A percentile compares a stretch with the other conserved stretches of the same genome.
Evolutionary conservation across 2,329 filamentous ascomycete species (phyloP).

Genomic region (Clarireedia monteithiana): DNA sequence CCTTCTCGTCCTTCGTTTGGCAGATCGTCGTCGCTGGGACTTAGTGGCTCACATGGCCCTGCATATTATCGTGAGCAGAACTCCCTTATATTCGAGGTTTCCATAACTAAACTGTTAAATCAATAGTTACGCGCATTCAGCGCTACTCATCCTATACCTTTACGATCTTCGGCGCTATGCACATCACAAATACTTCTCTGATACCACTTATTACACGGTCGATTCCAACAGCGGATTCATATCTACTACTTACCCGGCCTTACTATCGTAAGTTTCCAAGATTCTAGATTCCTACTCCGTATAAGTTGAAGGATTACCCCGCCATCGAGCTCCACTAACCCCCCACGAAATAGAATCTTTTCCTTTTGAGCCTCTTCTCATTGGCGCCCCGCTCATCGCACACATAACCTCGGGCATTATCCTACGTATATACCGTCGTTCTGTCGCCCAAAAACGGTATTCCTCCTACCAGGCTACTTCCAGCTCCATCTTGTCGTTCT

Average conservation of each 20-base stretch:
- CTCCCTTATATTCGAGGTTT: neutral
- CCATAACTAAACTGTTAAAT: no score
- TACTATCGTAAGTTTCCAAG: constrained; percentile 70
- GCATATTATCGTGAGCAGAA: constrained; percentile 65
- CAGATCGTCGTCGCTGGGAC: constrained; percentile 38
- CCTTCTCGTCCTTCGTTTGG: constrained; percentile 33
- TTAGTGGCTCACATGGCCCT: constrained; percentile 57
- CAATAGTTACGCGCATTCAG: constrained; percentile 65
- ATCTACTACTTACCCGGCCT: constrained; percentile 83
- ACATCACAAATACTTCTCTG: constrained; percentile 74
- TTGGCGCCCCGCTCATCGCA: constrained; percentile 66
- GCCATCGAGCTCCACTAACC: constrained; percentile 29
- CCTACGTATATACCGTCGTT: constrained; percentile 69
- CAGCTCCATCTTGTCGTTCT: constrained; percentile 64
- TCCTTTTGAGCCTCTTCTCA: constrained; percentile 66
- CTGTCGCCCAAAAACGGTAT: constrained; percentile 61
- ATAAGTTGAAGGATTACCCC: no score
- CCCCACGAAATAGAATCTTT: constrained; percentile 40
- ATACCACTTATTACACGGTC: constrained; percentile 70
- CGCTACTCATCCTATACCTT: constrained; percentile 86
- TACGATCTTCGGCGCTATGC: constrained; percentile 65
- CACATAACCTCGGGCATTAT: constrained; percentile 73
- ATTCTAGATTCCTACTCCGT: neutral
- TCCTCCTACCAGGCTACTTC: constrained; percentile 61
- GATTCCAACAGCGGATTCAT: constrained; percentile 68